phyloP scores from a whole-genome alignment of 108 stramenopile genomes.

The Discostella stelligeroides region DNA sequence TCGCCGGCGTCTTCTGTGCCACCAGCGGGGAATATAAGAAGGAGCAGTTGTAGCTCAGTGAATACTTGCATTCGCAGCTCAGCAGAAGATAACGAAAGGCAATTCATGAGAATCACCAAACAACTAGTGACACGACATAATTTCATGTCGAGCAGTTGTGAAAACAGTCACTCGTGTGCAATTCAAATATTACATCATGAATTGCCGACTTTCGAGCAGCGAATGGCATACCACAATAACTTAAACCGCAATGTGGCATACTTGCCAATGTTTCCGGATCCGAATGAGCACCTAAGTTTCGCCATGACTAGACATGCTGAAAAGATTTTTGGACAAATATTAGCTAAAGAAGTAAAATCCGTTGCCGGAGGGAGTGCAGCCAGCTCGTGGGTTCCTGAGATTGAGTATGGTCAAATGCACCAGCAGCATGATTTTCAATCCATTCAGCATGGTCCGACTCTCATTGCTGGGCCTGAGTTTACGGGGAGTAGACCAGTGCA shows the following conservation, averaged over 20 bases:
- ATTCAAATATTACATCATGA: conserved; percentile 24
- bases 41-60: background rate
- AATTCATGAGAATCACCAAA: conserved; percentile 41
- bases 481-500: no score
- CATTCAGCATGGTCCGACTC: background rate
- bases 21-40: background rate
- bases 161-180: background rate
- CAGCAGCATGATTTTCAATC: conserved; percentile 1
- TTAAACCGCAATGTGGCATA: conserved; percentile 18
- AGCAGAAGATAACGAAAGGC: conserved; percentile 21
- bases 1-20: background rate
- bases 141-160: conserved; percentile 16
- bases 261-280: conserved; percentile 47
- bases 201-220: conserved; percentile 16
- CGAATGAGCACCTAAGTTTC: conserved; percentile 37
- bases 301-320: conserved; percentile 27
- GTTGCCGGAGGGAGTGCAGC: background rate
- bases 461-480: no score
- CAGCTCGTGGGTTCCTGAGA: no score
- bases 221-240: conserved; percentile 7
- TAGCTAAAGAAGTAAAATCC: conserved; percentile 20
- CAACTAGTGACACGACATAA: conserved; percentile 20
- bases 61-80: background rate
- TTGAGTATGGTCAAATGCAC: no score
- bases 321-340: conserved; percentile 34